These are phyloP conservation scores for Pseudomicrostroma phylloplanum DNA, from an alignment of 1,284 basidiomycete species.

Conservation along the genomic window DNA sequence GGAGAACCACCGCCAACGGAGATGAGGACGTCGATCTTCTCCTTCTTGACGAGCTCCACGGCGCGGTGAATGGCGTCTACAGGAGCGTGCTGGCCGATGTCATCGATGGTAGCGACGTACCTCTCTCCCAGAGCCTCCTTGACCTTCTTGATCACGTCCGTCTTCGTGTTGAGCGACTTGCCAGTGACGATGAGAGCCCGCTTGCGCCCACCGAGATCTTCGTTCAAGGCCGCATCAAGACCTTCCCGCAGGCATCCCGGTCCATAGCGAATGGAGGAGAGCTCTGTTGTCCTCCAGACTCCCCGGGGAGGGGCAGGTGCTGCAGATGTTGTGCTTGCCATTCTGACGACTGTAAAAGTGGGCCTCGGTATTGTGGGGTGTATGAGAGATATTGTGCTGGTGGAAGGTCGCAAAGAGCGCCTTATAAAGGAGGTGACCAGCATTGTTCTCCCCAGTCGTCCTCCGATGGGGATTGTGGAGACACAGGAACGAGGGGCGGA, in stretches of 20 bases:
- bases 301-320: conserved; percentile 10
- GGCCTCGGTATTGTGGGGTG: no score
- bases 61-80: conserved; percentile 61
- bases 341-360: no score
- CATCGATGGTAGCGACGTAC: conserved; percentile 59
- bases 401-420: no score
- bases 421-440: no score
- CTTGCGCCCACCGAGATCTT: conserved; percentile 15
- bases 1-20: conserved; percentile 73
- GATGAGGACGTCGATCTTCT: conserved; percentile 58
- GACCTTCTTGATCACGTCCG: conserved; percentile 22
- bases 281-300: conserved; percentile 25
- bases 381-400: no score
- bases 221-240: conserved; percentile 19
- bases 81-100: conserved; percentile 71
- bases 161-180: conserved; percentile 31
- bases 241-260: conserved; percentile 18
- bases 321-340: no score
- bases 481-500: no score
- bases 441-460: no score
- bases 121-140: conserved; percentile 23
- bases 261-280: conserved; percentile 25
- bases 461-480: no score
- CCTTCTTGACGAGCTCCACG: conserved; percentile 57
- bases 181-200: conserved; percentile 36